These are phyloP conservation scores for Phaseolus coccineus DNA, from an alignment of 331 rosid genomes.

Conservation along the genomic window DNA sequence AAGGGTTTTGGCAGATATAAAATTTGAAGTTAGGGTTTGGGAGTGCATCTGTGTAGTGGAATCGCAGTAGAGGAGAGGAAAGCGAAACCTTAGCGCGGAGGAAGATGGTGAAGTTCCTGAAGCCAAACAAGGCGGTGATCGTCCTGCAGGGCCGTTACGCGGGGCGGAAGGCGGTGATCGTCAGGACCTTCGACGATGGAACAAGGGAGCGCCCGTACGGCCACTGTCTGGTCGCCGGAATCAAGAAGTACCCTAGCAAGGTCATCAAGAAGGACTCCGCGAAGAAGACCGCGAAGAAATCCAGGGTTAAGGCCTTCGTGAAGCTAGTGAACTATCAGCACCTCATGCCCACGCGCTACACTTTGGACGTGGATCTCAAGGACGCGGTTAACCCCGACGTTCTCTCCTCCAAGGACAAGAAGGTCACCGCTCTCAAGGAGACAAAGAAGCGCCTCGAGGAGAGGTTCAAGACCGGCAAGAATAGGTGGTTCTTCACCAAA, in stretches of 20 bases:
- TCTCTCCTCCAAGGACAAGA: conserved; percentile 61
- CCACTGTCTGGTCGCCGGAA: conserved; percentile 40
- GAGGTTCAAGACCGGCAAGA: conserved; percentile 78
- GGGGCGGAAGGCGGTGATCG: conserved; percentile 47
- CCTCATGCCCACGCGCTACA: conserved; percentile 77
- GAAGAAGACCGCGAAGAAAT: conserved; percentile 53
- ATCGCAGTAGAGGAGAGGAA: neutral
- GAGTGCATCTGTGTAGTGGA: neutral
- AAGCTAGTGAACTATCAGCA: conserved; percentile 77
- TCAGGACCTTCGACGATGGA: conserved; percentile 40
- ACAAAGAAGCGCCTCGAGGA: conserved; percentile 75
- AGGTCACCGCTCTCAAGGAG: conserved; percentile 70
- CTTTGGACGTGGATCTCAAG: conserved; percentile 79
- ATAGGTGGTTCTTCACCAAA: conserved; percentile 80
- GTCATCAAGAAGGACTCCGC: conserved; percentile 46
- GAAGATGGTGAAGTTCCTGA: conserved; percentile 47
- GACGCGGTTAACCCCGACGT: conserved; percentile 58
- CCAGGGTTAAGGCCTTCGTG: conserved; percentile 71
- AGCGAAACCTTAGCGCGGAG: neutral
- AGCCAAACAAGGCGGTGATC: conserved; percentile 47
- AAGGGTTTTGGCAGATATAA: neutral
- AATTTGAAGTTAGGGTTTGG: neutral
- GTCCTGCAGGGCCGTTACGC: conserved; percentile 49
- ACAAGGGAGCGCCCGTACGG: conserved; percentile 40
- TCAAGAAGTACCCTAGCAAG: conserved; percentile 46